These are phyloP conservation scores for Oryza rufipogon DNA, from an alignment of 176 grass and related monocot genomes.

Conservation along the genomic window DNA sequence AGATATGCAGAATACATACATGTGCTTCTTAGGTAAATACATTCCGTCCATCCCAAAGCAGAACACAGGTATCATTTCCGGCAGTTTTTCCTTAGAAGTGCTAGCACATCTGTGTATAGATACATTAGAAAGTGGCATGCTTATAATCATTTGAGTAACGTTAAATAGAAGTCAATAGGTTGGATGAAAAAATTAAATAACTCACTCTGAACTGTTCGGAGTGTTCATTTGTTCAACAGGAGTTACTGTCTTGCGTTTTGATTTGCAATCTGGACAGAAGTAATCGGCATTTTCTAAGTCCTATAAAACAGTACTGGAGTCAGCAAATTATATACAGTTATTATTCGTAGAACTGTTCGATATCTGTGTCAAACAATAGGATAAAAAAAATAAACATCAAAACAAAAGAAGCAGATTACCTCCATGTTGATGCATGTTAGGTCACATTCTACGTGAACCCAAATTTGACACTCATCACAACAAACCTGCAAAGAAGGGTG, in stretches of 20 bases:
- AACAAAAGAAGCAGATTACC: conserved; percentile 53
- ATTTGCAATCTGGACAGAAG: conserved; percentile 89
- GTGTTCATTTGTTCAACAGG: conserved; percentile 23
- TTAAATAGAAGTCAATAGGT: conserved; percentile 6
- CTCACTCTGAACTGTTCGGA: conserved; percentile 51
- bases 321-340: conserved; percentile 13
- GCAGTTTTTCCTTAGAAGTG: conserved; percentile 55
- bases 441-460: conserved; percentile 94
- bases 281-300: conserved; percentile 82
- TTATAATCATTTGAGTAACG: conserved; percentile 27
- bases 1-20: conserved; percentile 60
- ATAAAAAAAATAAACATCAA: conserved; percentile 26
- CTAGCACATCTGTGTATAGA: conserved; percentile 56
- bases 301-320: conserved; percentile 45
- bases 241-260: conserved; percentile 48
- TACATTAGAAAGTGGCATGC: conserved; percentile 26
- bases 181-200: conserved; percentile 32
- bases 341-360: conserved; percentile 13
- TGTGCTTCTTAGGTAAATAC: conserved; percentile 80
- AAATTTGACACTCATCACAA: conserved; percentile 91
- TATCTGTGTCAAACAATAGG: conserved; percentile 3
- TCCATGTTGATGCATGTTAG: conserved; percentile 62
- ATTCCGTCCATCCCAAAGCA: conserved; percentile 69
- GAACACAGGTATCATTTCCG: conserved; percentile 62
- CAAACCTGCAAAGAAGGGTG: conserved; percentile 60